Evolutionary conservation across 192 early-diverging fungal species (phyloP), one percentile per base, ranked within the genome.

Genomic region (Borealophlyctis nickersoniae): DNA sequence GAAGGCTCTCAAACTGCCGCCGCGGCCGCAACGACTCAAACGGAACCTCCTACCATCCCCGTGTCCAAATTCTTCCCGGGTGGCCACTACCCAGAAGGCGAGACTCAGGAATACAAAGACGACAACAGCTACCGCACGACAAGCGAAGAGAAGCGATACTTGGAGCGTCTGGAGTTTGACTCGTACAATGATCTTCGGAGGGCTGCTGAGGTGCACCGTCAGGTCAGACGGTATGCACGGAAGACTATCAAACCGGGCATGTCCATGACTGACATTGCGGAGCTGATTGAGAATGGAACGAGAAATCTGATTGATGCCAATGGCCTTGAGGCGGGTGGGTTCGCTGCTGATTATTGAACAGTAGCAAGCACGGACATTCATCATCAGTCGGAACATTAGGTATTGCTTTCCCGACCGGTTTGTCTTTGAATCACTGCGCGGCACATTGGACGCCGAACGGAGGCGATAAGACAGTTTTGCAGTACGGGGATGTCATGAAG

Each of bases 381-480:
- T 13, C 4, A 28, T 14, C 4, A 11, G 60, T 39, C 30, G 65
- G 11, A 36, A n/a, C 3, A 45, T 22, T 14, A 66, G 73, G 93
- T 2, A 93, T 98, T 58, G 96, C 91, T 7, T 99, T 99, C 73
- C 96, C 96, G 13, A 98, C 94, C 3, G 96, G 96, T 24, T 81
- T 84, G 56, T 97, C 94, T 0, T 63, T 98, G 29, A 98, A 99
- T 70, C 85, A 98, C 66, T 91, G 90, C 62, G 96, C 96, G 7
- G 96, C 96, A 11, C 96, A 99, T 66, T 99, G 89, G 64, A 98
- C 96, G 26, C 96, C 96, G 1, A 99, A 98, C 69, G 83, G 90
- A n/a, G 95, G 96, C 5, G 95, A 99, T 65, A 89, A 86, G 59
- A 94, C 91, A 4, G 91, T 96, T 1, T 56, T 99, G 51, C 56